A percentile compares a stretch with the other conserved stretches of the same genome.
phyloP scores from a whole-genome alignment of 148 eudicot species.

The Chenopodium quinoa region DNA sequence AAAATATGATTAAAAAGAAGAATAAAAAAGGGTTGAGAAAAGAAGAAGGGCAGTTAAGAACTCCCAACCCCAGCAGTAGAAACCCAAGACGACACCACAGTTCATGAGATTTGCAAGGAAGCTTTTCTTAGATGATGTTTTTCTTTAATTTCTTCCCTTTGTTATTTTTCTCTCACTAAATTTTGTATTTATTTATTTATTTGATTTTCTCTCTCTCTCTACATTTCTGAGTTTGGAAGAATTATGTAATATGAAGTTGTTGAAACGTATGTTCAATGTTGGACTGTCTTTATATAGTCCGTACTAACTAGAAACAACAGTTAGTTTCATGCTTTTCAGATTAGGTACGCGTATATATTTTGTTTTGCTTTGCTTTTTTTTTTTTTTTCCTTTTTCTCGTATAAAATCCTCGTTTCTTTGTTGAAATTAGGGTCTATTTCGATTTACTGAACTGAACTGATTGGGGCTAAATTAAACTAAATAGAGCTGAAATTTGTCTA shows the following conservation, averaged over 20 bases:
- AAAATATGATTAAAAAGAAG: neutral
- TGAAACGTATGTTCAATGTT: constrained; percentile 21
- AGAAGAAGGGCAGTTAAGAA: constrained; percentile 89
- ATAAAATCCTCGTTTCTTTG: no score
- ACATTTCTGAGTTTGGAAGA: constrained; percentile 16
- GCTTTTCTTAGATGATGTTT: neutral
- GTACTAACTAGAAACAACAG: neutral
- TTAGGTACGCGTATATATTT: neutral
- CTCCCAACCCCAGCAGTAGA: constrained; percentile 86
- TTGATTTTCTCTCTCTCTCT: no score
- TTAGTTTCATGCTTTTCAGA: neutral
- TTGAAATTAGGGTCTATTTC: no score
- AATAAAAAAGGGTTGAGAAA: constrained; percentile 37
- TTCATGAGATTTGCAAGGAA: constrained; percentile 73
- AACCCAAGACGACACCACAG: constrained; percentile 71
- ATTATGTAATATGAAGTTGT: constrained; percentile 6
- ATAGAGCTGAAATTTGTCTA: no score
- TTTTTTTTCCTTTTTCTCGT: no score
- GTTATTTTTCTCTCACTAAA: neutral
- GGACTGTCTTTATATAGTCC: constrained; percentile 6
- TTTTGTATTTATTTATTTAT: no score
- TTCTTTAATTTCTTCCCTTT: neutral
- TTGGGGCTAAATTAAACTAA: no score
- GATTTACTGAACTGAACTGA: no score
- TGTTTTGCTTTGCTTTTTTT: no score